Percentiles rank a stretch among this genome's conserved stretches.
Conservation (phyloP, 768 basidiomycete genomes). For the Boletus rufocinnamomeus region DNA sequence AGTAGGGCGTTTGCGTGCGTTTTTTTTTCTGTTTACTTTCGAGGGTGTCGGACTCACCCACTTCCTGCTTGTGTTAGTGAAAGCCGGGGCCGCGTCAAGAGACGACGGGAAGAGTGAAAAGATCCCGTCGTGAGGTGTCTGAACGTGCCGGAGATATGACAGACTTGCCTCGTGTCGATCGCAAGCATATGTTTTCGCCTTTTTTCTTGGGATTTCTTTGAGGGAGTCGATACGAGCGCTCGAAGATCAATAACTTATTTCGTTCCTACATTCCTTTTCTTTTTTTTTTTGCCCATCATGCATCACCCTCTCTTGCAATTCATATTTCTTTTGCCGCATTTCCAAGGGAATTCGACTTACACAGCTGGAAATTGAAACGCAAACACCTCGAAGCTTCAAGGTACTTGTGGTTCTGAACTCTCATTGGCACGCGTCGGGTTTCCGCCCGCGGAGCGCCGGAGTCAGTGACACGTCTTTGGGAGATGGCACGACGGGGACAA, state of each 20-base stretch:
- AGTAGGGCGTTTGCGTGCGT: slow-evolving; percentile 60
- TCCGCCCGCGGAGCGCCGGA: too few species aligned
- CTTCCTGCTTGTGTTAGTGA: slow-evolving; percentile 39
- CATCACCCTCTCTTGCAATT: not conserved
- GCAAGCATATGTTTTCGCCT: not conserved
- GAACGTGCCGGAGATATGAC: too few species aligned
- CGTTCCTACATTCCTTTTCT: not conserved
- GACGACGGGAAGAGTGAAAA: slow-evolving; percentile 37
- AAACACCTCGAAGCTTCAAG: too few species aligned
- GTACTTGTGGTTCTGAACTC: too few species aligned
- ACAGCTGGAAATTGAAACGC: too few species aligned
- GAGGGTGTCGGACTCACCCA: not conserved
- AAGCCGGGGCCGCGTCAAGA: slow-evolving; percentile 49
- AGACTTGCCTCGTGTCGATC: not conserved
- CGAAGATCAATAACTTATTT: not conserved
- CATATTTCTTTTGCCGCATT: not conserved
- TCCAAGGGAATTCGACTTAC: too few species aligned
- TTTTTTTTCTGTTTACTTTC: not conserved
- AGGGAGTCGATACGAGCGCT: too few species aligned
- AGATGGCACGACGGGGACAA: too few species aligned
- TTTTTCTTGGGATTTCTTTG: not conserved
- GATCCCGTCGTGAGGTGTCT: too few species aligned
- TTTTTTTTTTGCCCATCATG: not conserved
- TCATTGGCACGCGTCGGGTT: too few species aligned
- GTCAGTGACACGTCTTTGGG: too few species aligned